Base-by-base conservation (phyloP, 352 stramenopile genomes). In the Phytophthora capsici region DNA sequence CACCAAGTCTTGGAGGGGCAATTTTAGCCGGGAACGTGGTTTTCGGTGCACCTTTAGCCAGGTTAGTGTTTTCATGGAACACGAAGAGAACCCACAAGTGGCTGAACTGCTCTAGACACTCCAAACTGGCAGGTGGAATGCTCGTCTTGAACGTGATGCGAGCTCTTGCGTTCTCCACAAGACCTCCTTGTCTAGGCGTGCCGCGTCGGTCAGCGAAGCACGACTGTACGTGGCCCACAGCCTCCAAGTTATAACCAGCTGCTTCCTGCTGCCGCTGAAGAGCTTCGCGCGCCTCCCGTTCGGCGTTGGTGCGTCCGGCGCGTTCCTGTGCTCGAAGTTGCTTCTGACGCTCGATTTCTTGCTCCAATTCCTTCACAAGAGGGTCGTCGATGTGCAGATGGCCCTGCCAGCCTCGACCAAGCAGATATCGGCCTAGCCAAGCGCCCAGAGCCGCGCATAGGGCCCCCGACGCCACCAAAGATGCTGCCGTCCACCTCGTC, bases 41-140 rank as follows among this genome's bases (percentile, higher is more conserved):
- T 37, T 90, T 90, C 32, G 68, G 76, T 48, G 57, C 46, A 7
- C 63, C 58, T 36, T 87, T 89, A 34, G 75, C 71, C 32, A 89
- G 48, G 57, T 97, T 97, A 7, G 90, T 97, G 76, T 97, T 97
- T 61, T 95, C 85, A 44, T 97, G 90, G 63, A 97, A 97, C 49
- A 95, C 85, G 36, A 97, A 97, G 51, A 97, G 67, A n/a, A 97
- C 86, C 90, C 90, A 97, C 16, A 95, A 47, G 63, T 97, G 90
- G 57, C 82, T 94, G 66, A 95, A 97, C 63, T 95, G 78, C 55
- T 93, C 82, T 8, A 97, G 70, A 44, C 83, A 80, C 59, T 95
- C 80, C 34, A 97, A 83, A 43, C 89, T 78, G 0, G 82, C 76
- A 4, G 84, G 77, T 7, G 90, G 82, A 37, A 97, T 82, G 64